phyloP scores from a whole-genome alignment of 768 basidiomycete genomes.

The Rubroboletus pulcherrimus region DNA sequence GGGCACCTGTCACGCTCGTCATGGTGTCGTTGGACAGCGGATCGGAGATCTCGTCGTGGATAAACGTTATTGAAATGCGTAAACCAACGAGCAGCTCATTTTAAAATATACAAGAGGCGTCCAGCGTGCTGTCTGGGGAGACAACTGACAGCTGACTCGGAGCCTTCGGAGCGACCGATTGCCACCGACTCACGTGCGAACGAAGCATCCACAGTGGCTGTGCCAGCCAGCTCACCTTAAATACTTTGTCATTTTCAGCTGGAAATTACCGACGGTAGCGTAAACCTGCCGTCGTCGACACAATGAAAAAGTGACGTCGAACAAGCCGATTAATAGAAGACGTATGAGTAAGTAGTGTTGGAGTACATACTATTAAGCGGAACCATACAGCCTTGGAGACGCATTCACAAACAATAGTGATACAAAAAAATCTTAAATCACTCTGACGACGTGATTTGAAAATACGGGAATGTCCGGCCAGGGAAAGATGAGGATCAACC shows the following conservation, averaged over 20 bases:
- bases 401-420: constrained; percentile 29
- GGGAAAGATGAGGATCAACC: constrained; percentile 20
- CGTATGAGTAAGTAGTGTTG: constrained; percentile 32
- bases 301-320: constrained; percentile 18
- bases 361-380: constrained; percentile 32
- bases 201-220: constrained; percentile 27
- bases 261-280: constrained; percentile 23
- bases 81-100: constrained; percentile 14
- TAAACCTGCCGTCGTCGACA: constrained; percentile 18
- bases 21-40: neutral
- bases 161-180: constrained; percentile 11
- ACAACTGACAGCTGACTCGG: constrained; percentile 14
- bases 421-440: constrained; percentile 30
- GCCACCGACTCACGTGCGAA: constrained; percentile 22
- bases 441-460: constrained; percentile 25
- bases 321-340: constrained; percentile 25
- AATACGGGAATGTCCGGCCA: constrained; percentile 28
- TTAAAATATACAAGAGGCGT: neutral
- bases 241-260: constrained; percentile 22
- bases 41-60: constrained; percentile 23
- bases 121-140: constrained; percentile 7
- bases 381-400: constrained; percentile 21
- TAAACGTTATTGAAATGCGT: constrained; percentile 26
- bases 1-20: constrained; percentile 13
- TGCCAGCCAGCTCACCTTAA: constrained; percentile 28